Evolutionary conservation across 2,329 filamentous ascomycete species (phyloP).

Genomic region (Huntiella moniliformis): DNA sequence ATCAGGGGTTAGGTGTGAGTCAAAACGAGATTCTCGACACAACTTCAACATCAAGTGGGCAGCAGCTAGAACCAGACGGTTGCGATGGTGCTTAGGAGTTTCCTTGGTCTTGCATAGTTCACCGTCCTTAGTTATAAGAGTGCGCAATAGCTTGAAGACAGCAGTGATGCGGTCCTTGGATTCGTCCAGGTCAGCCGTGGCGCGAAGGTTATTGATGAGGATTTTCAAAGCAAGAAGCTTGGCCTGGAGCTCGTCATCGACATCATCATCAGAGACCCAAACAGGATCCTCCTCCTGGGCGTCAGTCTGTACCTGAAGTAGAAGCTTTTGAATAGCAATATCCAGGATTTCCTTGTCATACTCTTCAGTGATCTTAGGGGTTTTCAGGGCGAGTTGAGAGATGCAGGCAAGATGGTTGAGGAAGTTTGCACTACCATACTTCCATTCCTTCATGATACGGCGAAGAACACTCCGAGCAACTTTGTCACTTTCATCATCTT

Average conservation of each 20-base stretch:
- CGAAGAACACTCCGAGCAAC: constrained; percentile 68
- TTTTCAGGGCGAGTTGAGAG: constrained; percentile 57
- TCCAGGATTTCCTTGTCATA: constrained; percentile 60
- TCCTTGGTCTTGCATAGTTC: constrained; percentile 59
- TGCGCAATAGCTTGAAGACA: constrained; percentile 63
- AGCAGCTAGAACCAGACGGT: constrained; percentile 64
- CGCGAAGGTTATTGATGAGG: constrained; percentile 68
- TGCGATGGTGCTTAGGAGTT: constrained; percentile 60
- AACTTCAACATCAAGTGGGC: constrained; percentile 71
- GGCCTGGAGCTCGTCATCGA: constrained; percentile 65
- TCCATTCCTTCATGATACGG: constrained; percentile 55
- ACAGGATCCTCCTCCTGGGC: constrained; percentile 35
- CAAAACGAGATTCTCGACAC: constrained; percentile 56
- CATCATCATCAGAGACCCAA: constrained; percentile 48
- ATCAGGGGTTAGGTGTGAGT: constrained; percentile 50
- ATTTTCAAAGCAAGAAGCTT: constrained; percentile 73
- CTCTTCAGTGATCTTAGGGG: constrained; percentile 53
- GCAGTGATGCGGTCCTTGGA: constrained; percentile 42
- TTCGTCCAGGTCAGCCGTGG: constrained; percentile 24
- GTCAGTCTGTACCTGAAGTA: constrained; percentile 47
- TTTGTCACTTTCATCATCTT: constrained; percentile 56
- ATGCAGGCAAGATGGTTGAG: constrained; percentile 55
- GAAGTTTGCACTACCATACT: constrained; percentile 54
- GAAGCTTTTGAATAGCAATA: constrained; percentile 54
- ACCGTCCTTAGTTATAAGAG: constrained; percentile 54